Evolutionary conservation across 1,284 basidiomycete genomes (phyloP), one percentile per base, ranked within the genome.

Genomic region (Inonotus obliquus): DNA sequence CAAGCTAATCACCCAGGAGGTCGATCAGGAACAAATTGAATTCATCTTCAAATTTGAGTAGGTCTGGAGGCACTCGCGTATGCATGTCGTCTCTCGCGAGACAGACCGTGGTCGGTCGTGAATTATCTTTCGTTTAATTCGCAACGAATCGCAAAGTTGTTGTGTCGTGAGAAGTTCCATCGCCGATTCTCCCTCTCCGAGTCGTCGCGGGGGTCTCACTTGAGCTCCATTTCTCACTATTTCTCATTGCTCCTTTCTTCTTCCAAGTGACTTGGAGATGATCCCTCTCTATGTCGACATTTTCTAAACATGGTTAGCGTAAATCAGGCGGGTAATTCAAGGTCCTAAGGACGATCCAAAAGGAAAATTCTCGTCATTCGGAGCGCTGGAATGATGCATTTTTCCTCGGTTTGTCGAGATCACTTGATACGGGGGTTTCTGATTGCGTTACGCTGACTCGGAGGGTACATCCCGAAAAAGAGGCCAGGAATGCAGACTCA

Each of bases 1-100:
- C 45, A 48, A n/a, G 49, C 25, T 51, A 51, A 51, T 51, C 49
- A 51, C 21, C 11, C 13, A 27, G 13, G 49, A 32, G 13, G 49
- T 51, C 25, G 49, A 51, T 51, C 49, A 51, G 49, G 49, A 51
- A 51, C 49, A 51, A 51, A 21, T 27, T 51, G 49, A 51, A 51
- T 51, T 13, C 21, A 27, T 21, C 23, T 19, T n/a, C 45, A 19
- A 48, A 25, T 48, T 48, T 48, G 45, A 48, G 21, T 48, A 19
- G n/a, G 23, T 48, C 21, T 48, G 17, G 45, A n/a, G 19, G 17
- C 14, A 19, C 21, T 48, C 23, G n/a, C n/a, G n/a, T 48, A 21
- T 48, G 45, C 21, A 48, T 25, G 45, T 10, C 45, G 1, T 39
- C n/a, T 39, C 38, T 39, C 38, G 38, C 13, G n/a, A 13, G 38